Percentiles rank a stretch among this genome's conserved stretches.
phyloP scores from a whole-genome alignment of 768 basidiomycete genomes.

The Boletus tylopilopsis region DNA sequence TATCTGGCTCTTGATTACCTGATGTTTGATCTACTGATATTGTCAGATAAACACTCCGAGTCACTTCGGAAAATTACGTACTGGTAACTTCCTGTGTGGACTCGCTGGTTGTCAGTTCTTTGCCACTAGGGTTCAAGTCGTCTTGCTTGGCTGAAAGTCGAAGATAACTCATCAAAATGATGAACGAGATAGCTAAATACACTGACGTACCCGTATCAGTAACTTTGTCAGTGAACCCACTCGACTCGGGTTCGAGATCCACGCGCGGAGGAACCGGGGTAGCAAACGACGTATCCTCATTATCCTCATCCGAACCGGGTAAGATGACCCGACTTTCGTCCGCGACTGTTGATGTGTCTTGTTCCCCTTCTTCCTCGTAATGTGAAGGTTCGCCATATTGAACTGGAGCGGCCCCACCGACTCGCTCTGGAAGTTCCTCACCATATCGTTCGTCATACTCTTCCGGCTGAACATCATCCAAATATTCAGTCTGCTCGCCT shows the following conservation, averaged over 20 bases:
- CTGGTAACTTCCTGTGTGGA: slow-evolving; percentile 4
- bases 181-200: background rate
- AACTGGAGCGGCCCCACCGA: slow-evolving; percentile 10
- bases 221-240: background rate
- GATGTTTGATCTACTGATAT: slow-evolving; percentile 2
- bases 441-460: slow-evolving; percentile 36
- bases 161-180: slow-evolving; percentile 5
- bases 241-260: slow-evolving; percentile 8
- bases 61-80: slow-evolving; percentile 1
- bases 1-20: slow-evolving; percentile 14
- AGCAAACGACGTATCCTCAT: slow-evolving; percentile 6
- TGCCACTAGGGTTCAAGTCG: background rate
- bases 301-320: slow-evolving; percentile 12
- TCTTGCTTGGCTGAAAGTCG: slow-evolving; percentile 9
- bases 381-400: slow-evolving; percentile 19
- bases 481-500: slow-evolving; percentile 33
- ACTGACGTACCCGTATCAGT: background rate
- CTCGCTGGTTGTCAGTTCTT: slow-evolving; percentile 1
- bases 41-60: background rate
- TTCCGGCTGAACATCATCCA: slow-evolving; percentile 30
- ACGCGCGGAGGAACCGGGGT: slow-evolving; percentile 14
- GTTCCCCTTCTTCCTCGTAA: slow-evolving; percentile 24
- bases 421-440: slow-evolving; percentile 33
- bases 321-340: slow-evolving; percentile 16
- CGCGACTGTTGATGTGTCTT: slow-evolving; percentile 13